Evolutionary conservation across 1,139 yeast genomes (phyloP).

Genomic region (Yamadazyma trypodendri): DNA sequence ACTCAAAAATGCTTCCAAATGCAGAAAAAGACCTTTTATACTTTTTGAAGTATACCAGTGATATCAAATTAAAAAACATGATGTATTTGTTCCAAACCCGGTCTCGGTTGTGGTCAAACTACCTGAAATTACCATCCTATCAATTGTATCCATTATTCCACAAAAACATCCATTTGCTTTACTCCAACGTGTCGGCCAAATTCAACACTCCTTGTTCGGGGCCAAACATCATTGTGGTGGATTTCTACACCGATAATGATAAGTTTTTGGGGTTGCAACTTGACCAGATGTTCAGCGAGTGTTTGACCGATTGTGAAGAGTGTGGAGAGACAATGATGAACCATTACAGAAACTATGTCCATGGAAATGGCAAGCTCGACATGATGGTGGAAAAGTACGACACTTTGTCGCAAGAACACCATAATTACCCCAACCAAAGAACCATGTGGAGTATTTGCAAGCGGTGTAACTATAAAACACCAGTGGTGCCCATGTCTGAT

Average conservation of each 20-base stretch:
- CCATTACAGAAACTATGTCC: constrained; percentile 87
- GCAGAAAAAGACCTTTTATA: constrained; percentile 36
- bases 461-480: constrained; percentile 71
- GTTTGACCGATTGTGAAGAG: constrained; percentile 68
- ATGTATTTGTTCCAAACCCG: constrained; percentile 17
- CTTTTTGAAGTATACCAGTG: constrained; percentile 38
- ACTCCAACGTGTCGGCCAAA: constrained; percentile 78
- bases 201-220: constrained; percentile 93
- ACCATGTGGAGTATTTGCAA: constrained; percentile 93
- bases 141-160: constrained; percentile 56
- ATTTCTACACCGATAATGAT: constrained; percentile 89
- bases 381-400: constrained; percentile 63
- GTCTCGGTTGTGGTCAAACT: constrained; percentile 41
- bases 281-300: constrained; percentile 75
- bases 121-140: constrained; percentile 37
- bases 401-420: constrained; percentile 55
- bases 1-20: constrained; percentile 31
- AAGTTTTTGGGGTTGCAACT: constrained; percentile 86
- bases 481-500: constrained; percentile 83
- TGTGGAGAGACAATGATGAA: constrained; percentile 73
- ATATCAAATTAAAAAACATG: constrained; percentile 27
- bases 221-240: constrained; percentile 78
- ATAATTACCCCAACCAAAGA: constrained; percentile 52
- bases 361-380: constrained; percentile 81
- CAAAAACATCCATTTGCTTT: constrained; percentile 73